Evolutionary conservation across 2,329 filamentous ascomycete genomes (phyloP).

Genomic region (Plenodomus tracheiphilus): DNA sequence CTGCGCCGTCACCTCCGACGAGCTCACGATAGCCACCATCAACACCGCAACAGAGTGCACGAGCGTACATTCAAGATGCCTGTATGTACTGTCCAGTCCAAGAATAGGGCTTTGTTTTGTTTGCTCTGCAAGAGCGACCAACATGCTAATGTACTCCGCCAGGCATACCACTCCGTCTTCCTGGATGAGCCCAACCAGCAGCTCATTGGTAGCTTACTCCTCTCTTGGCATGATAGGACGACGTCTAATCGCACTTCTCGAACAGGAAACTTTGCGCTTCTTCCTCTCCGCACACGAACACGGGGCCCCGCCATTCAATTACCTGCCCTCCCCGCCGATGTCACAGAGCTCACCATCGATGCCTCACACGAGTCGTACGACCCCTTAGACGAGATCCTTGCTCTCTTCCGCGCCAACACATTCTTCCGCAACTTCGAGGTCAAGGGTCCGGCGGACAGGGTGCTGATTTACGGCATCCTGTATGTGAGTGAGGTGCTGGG

Average conservation of each 20-base stretch:
- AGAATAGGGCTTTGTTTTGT: no score
- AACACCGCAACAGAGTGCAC: conserved; percentile 15
- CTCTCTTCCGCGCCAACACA: conserved; percentile 94
- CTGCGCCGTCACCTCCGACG: conserved; percentile 33
- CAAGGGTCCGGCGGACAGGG: conserved; percentile 89
- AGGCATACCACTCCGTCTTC: conserved; percentile 99
- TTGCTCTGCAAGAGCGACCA: no score
- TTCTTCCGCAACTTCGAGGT: conserved; percentile 99
- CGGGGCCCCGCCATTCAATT: conserved; percentile 94
- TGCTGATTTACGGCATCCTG: conserved; percentile 95
- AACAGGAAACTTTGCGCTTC: conserved; percentile 86
- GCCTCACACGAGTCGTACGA: conserved; percentile 93
- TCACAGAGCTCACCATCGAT: conserved; percentile 65
- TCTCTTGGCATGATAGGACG: background rate
- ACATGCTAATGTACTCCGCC: no score
- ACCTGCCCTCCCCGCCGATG: conserved; percentile 55
- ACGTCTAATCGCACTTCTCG: background rate
- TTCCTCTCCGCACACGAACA: conserved; percentile 91
- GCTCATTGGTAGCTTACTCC: conserved; percentile 57
- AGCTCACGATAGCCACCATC: conserved; percentile 25
- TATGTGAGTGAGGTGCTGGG: conserved; percentile 88
- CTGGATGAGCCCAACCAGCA: conserved; percentile 74
- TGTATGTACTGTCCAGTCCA: conserved; percentile 36
- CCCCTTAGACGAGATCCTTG: conserved; percentile 89
- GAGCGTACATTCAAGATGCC: conserved; percentile 48